These are phyloP conservation scores for Claviceps pazoutovae DNA, from an alignment of 2,329 filamentous ascomycete species.

Conservation along the genomic window DNA sequence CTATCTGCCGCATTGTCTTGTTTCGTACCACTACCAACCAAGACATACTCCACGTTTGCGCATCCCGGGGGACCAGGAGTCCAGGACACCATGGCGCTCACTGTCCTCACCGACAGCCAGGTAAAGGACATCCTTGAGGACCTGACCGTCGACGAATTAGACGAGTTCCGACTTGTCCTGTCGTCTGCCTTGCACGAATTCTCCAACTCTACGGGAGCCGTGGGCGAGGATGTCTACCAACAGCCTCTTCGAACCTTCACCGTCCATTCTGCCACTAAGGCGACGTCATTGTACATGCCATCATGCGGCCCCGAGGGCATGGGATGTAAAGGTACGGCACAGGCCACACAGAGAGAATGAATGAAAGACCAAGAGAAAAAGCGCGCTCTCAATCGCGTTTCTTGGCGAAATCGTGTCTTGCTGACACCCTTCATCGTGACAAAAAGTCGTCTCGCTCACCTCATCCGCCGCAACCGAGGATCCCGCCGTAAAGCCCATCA, in stretches of 20 bases:
- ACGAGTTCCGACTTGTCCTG: conserved; percentile 34
- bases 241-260: conserved; percentile 41
- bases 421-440: neutral
- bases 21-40: neutral
- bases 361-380: no score
- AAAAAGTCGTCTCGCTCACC: conserved; percentile 47
- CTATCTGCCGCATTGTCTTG: neutral
- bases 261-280: conserved; percentile 31
- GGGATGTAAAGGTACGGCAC: conserved; percentile 47
- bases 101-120: conserved; percentile 43
- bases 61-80: no score
- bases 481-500: conserved; percentile 20
- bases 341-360: neutral
- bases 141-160: conserved; percentile 37
- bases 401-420: neutral
- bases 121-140: conserved; percentile 39
- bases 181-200: conserved; percentile 44
- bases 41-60: no score
- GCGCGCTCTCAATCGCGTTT: neutral
- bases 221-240: conserved; percentile 31
- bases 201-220: conserved; percentile 38
- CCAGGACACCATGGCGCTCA: conserved; percentile 35
- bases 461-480: conserved; percentile 22
- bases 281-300: conserved; percentile 62
- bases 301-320: conserved; percentile 49